Base-by-base conservation (phyloP, 1,284 basidiomycete species). In the Cutaneotrichosporon arboriforme region DNA sequence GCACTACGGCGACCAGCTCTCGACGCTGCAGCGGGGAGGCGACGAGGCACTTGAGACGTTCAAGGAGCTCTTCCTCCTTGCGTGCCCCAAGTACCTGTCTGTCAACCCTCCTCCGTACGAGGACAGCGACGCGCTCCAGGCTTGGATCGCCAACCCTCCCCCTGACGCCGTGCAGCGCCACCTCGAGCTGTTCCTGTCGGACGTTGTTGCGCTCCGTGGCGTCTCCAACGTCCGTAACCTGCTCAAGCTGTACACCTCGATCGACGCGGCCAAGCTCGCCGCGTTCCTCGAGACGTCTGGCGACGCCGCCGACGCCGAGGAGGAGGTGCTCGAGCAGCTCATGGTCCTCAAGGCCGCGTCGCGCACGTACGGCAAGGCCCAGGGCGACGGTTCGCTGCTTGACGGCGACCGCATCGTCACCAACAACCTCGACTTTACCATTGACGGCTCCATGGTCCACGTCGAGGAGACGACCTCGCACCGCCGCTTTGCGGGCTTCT, bases 101-200 rank as follows among this genome's bases (percentile, higher is more conserved):
- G 89, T 90, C 59, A 94, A 91, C 74, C 85, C 93, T 4, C 92
- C 92, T 1, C 88, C 90, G 3, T 97, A 96, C 77, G 88, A 96
- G 52, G 88, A 94, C 68, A 74, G 83, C 1, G 78, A 80, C 20
- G 80, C 84, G 0, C 80, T 96, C 41, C 77, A 81, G 18, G 67
- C 73, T 1, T 81, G 81, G 74, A 73, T 81, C 45, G 73, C 79
- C 47, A 77, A 79, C 63, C 76, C 68, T 46, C 79, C 80, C 5
- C 77, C 79, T 7, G 92, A 97, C 67, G 85, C 91, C 12, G 85
- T 86, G 0, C 84, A 87, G 56, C 86, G 92, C 42, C 91, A 97
- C 67, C 81, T 93, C 49, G 70, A 79, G 10, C 81, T 96, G 46
- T 97, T 81, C 82, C 77, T 94, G 14, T 77, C 84, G 14, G 86